Percentiles rank a stretch among this genome's conserved stretches.
Evolutionary conservation across 148 eudicot species (phyloP).

Genomic region (Simmondsia chinensis): DNA sequence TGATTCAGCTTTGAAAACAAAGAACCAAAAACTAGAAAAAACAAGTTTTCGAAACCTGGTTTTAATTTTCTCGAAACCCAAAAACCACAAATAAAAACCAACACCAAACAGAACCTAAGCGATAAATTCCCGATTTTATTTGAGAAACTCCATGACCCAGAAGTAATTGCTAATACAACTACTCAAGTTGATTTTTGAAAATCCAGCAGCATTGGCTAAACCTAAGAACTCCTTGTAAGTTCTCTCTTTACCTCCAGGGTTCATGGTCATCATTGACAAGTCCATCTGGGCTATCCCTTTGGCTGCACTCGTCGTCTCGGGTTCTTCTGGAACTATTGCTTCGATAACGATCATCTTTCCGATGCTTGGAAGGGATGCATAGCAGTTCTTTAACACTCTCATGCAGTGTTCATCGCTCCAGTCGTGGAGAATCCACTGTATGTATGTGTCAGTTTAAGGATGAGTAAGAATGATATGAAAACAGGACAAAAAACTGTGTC

Average conservation of each 20-base stretch:
- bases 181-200: slow-evolving; percentile 8
- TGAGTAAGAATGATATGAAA: too few relatives aligned
- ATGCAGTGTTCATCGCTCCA: slow-evolving; percentile 40
- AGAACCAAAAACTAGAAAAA: too few relatives aligned
- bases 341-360: slow-evolving; percentile 38
- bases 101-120: too few relatives aligned
- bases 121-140: not conserved
- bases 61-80: not conserved
- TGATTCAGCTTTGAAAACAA: too few relatives aligned
- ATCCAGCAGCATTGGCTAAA: slow-evolving; percentile 19
- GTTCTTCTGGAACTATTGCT: slow-evolving; percentile 10
- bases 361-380: slow-evolving; percentile 20
- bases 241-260: slow-evolving; percentile 30
- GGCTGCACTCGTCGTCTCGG: slow-evolving; percentile 6
- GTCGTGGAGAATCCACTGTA: slow-evolving; percentile 36
- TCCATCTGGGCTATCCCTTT: slow-evolving; percentile 17
- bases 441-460: not conserved
- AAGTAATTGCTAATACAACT: slow-evolving; percentile 11
- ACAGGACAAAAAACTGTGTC: too few relatives aligned
- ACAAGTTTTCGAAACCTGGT: too few relatives aligned
- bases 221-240: slow-evolving; percentile 14
- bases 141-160: slow-evolving; percentile 31
- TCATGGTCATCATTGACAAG: slow-evolving; percentile 24
- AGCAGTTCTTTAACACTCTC: slow-evolving; percentile 26
- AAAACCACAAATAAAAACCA: too few relatives aligned